These are phyloP conservation scores for Tolypocladium endophyticum DNA, from an alignment of 2,329 filamentous ascomycete genomes.

Conservation along the genomic window DNA sequence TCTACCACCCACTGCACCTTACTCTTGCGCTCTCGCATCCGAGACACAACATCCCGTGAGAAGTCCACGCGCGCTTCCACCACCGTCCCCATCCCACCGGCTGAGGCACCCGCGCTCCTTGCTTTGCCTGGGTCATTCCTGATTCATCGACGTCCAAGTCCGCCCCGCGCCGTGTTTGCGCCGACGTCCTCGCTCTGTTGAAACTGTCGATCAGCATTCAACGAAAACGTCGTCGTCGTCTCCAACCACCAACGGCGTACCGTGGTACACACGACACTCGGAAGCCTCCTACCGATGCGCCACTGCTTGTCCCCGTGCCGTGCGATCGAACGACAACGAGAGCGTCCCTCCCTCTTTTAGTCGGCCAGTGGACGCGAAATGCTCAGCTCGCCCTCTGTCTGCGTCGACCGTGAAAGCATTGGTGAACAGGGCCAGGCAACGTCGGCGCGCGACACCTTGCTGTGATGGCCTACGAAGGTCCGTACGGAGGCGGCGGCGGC, in stretches of 20 bases:
- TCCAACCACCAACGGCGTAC: neutral
- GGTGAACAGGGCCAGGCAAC: neutral
- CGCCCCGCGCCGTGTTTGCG: neutral
- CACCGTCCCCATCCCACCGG: neutral
- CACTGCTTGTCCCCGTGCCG: neutral
- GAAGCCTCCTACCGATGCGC: neutral
- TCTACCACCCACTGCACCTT: neutral
- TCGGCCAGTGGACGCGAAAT: neutral
- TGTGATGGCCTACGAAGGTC: conserved; percentile 41
- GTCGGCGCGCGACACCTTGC: neutral
- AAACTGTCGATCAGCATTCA: neutral
- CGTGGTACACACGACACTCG: neutral
- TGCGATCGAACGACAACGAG: neutral
- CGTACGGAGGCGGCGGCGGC: conserved; percentile 23
- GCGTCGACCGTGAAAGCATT: neutral
- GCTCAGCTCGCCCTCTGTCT: neutral
- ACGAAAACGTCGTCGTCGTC: neutral
- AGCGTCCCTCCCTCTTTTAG: neutral
- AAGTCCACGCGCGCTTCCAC: neutral
- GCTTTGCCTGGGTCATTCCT: neutral
- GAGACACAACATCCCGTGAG: neutral
- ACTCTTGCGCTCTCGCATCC: neutral
- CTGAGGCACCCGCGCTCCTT: neutral
- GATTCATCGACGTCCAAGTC: neutral
- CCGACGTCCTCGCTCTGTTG: neutral